phyloP scores from a whole-genome alignment of 495 filamentous ascomycete species.

The Hypoxylon fragiforme region DNA sequence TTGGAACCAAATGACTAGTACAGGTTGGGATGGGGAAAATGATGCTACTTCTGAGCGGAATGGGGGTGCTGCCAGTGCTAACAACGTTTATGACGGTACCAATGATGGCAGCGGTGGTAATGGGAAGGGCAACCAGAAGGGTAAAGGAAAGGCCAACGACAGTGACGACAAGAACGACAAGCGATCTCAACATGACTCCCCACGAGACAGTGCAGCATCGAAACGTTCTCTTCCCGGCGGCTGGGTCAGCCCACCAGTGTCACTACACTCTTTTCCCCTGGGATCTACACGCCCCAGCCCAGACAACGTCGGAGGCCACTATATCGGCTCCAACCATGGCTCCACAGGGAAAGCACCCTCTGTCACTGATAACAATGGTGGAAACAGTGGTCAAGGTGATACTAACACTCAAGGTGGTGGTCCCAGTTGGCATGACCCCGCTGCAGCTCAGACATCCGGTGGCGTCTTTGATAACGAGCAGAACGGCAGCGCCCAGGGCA shows the following conservation, averaged over 20 bases:
- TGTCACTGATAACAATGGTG: slow-evolving; percentile 1
- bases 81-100: slow-evolving; percentile 13
- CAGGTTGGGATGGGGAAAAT: background rate
- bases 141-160: background rate
- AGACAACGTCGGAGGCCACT: slow-evolving; percentile 11
- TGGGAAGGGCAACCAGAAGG: slow-evolving; percentile 13
- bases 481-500: slow-evolving; percentile 7
- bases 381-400: background rate
- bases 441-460: slow-evolving; percentile 21
- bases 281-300: background rate
- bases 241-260: slow-evolving; percentile 8
- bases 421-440: background rate
- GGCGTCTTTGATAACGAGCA: slow-evolving; percentile 21
- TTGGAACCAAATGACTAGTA: no score
- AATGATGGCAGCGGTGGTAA: slow-evolving; percentile 9
- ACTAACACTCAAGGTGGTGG: background rate
- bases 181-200: background rate
- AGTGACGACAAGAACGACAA: slow-evolving; percentile 1
- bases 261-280: background rate
- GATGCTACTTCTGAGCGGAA: slow-evolving; percentile 1
- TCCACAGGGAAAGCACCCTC: background rate
- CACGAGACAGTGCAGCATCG: background rate
- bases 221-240: slow-evolving; percentile 2
- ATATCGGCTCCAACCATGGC: slow-evolving; percentile 2
- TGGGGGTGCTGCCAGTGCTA: background rate